phyloP scores from a whole-genome alignment of 2,329 filamentous ascomycete species.

The Dothideomycetidae sp. region DNA sequence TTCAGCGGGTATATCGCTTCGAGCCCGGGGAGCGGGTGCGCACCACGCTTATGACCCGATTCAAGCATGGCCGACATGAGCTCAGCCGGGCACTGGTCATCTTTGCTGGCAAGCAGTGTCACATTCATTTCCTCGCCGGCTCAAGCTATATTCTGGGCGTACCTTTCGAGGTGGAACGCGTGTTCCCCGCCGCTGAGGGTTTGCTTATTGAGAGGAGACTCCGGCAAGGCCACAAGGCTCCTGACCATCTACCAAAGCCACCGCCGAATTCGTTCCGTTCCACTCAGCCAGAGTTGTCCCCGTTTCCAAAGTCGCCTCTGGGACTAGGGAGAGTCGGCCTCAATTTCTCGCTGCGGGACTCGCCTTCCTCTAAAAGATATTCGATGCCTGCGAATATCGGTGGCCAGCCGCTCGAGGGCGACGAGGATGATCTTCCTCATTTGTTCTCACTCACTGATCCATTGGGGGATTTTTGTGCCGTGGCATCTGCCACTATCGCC shows the following conservation, averaged over 20 bases:
- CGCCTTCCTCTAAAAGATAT: conserved; percentile 7
- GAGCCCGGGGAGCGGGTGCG: conserved; percentile 72
- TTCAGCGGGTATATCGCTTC: conserved; percentile 77
- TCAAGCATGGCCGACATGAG: conserved; percentile 27
- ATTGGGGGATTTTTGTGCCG: conserved; percentile 68
- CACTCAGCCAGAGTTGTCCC: conserved; percentile 40
- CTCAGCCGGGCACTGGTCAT: conserved; percentile 56
- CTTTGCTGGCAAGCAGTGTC: conserved; percentile 80
- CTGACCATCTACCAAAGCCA: conserved; percentile 35
- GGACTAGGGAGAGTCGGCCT: conserved; percentile 1
- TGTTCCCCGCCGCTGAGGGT: conserved; percentile 67
- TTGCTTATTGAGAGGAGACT: conserved; percentile 75
- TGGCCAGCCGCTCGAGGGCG: conserved; percentile 10
- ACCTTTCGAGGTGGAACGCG: conserved; percentile 84
- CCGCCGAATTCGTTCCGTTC: conserved; percentile 76
- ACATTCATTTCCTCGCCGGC: conserved; percentile 81
- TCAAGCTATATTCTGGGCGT: conserved; percentile 82
- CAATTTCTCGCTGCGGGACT: conserved; percentile 2
- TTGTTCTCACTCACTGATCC: conserved; percentile 78
- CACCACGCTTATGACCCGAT: conserved; percentile 77
- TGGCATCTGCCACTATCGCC: conserved; percentile 41
- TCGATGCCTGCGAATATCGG: conserved; percentile 1
- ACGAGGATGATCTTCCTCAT: conserved; percentile 47
- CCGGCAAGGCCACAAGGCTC: conserved; percentile 35
- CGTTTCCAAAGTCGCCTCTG: conserved; percentile 25